These are phyloP conservation scores for Stemphylium lycopersici DNA, from an alignment of 2,329 filamentous ascomycete genomes.

Conservation along the genomic window DNA sequence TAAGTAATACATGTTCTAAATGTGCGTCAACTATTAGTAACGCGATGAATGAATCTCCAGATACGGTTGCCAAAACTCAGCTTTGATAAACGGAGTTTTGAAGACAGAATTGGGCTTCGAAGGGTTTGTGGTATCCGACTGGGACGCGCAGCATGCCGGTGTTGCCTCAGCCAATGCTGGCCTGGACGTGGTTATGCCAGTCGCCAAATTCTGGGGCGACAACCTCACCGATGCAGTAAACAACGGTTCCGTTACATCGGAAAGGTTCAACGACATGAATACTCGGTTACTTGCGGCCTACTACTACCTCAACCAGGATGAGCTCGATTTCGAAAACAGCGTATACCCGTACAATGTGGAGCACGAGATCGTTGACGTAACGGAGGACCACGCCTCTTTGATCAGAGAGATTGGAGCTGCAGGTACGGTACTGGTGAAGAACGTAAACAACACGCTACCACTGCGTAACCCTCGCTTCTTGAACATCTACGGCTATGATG, in stretches of 20 bases:
- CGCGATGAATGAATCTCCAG: neutral
- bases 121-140: conserved; percentile 52
- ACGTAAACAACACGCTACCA: conserved; percentile 61
- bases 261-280: conserved; percentile 41
- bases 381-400: conserved; percentile 49
- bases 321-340: conserved; percentile 37
- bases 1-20: neutral
- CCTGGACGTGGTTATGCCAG: conserved; percentile 56
- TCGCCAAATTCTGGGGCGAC: conserved; percentile 37
- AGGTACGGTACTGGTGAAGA: conserved; percentile 55
- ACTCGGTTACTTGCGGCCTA: conserved; percentile 35
- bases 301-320: conserved; percentile 48
- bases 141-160: conserved; percentile 55
- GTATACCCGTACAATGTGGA: conserved; percentile 31
- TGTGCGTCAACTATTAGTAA: neutral
- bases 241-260: conserved; percentile 33
- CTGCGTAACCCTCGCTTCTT: conserved; percentile 53
- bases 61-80: conserved; percentile 47
- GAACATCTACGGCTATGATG: conserved; percentile 50
- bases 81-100: conserved; percentile 56
- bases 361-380: conserved; percentile 55
- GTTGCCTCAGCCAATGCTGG: conserved; percentile 53
- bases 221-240: conserved; percentile 40
- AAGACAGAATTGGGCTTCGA: conserved; percentile 60
- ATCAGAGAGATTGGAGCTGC: conserved; percentile 52